Base-by-base conservation (phyloP, 2,329 filamentous ascomycete species). In the Cadophora sp. region DNA sequence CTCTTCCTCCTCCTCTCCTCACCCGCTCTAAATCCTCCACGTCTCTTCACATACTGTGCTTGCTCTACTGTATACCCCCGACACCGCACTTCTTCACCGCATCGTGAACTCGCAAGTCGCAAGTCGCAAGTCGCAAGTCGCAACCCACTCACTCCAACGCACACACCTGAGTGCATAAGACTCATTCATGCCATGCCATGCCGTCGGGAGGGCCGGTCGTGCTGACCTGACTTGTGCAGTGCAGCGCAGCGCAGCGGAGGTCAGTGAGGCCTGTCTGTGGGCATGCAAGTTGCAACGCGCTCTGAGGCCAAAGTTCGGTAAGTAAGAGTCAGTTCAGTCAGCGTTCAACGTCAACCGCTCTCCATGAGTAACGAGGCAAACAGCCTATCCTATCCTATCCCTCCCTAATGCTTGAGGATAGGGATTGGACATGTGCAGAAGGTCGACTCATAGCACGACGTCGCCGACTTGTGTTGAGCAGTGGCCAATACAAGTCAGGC, bases 181-280 rank as follows among this genome's bases (percentile, higher is more conserved):
- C 36, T 41, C 33, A 58, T 39, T 55, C 53, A 27, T 11, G 27
- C 6, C 24, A n/a, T n/a, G n/a, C 18, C 24, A 58, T 58, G 55
- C 55, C 55, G 14, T 58, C 55, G 55, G 55, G 36, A 41, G 16
- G 36, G 9, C 33, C 55, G 55, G 55, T 36, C 43, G 45, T n/a
- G 9, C 33, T 58, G 55, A 14, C 20, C 27, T 53, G 50, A 53
- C 50, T 53, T 51, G 48, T 51, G 48, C 48, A 51, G 48, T 24
- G 48, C 22, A 27, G 48, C 6, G 27, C 27, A 30, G 27, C 27
- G 27, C 22, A 13, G 22, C 50, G n/a, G n/a, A n/a, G n/a, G n/a
- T n/a, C n/a, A 53, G 16, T 2, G 50, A 33, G 50, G 14, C 50
- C 27, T 53, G 16, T 30, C 27, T 53, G 16, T 30, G 24, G 14